Base-by-base conservation (phyloP, 441 rosid genomes). In the Populus hybrid region DNA sequence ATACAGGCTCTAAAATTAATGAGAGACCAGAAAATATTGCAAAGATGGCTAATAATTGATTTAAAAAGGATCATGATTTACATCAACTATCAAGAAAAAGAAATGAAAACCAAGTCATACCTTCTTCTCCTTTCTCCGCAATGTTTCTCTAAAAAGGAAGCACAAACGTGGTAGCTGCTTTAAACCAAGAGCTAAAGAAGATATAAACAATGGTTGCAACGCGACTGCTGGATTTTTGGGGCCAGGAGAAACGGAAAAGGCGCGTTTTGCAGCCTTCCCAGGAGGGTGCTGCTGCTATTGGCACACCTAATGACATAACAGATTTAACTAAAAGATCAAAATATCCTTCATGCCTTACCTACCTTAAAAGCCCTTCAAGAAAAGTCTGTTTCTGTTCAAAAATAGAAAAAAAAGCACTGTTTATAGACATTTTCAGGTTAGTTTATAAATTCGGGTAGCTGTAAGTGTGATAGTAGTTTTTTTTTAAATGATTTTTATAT, bases 391-490 rank as follows among this genome's bases (percentile, higher is more conserved):
- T 38, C 42, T 38, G 42, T 38, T 38, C 3, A 38, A 38, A 38
- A 38, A 38, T 38, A 38, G 42, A 38, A 38, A 9, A 9, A 36
- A 38, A 38, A 2, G 11, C 42, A 8, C 11, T 38, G 42, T 1
- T 2, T 38, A 38, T 38, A 38, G 11, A 38, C 42, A 38, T 38
- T 9, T 38, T 38, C 42, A 0, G 42, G 10, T 38, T 2, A 0
- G 2, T 38, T 38, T 1, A 38, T 8, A 8, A 38, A 38, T 38
- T 38, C 0, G 0, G 0, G 3, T 38, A 0, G 0, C 0, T 38
- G 3, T 8, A 8, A 38, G 2, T 1, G 42, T 38, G 42, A 0
- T 38, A 8, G 0, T 38, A 1, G 0, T 38, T 38, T 2, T 38
- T 38, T 38, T 38, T 9, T 0, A 9, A 38, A 0, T 38, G 1